Evolutionary conservation across 441 rosid species (phyloP).

Genomic region (Kokia cookei): DNA sequence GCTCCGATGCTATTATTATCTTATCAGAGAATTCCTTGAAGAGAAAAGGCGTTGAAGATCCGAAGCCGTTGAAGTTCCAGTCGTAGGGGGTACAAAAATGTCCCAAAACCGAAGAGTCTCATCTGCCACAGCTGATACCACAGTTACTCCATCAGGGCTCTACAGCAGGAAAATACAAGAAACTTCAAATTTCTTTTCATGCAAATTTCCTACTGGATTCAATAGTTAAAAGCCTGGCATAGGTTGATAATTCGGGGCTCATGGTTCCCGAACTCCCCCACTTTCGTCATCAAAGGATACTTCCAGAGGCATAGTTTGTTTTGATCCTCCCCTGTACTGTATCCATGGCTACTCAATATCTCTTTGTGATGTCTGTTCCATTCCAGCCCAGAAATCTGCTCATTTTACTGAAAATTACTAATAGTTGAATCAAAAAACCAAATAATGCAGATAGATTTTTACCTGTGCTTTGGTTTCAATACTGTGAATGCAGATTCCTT

Average conservation of each 20-base stretch:
- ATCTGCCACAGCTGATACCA: slow-evolving; percentile 40
- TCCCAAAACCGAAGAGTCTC: slow-evolving; percentile 51
- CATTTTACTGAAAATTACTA: background rate
- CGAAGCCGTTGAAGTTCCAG: slow-evolving; percentile 12
- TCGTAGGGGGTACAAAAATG: slow-evolving; percentile 37
- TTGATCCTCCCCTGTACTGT: slow-evolving; percentile 8
- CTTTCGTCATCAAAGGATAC: slow-evolving; percentile 42
- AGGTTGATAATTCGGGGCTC: slow-evolving; percentile 30
- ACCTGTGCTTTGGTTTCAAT: slow-evolving; percentile 48
- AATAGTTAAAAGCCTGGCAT: slow-evolving; percentile 29
- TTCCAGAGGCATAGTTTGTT: slow-evolving; percentile 43
- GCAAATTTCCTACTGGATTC: background rate
- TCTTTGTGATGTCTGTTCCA: slow-evolving; percentile 59
- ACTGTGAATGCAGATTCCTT: slow-evolving; percentile 28
- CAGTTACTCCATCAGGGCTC: slow-evolving; percentile 50
- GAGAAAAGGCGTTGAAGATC: slow-evolving; percentile 34
- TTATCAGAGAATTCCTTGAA: slow-evolving; percentile 28
- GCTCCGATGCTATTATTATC: slow-evolving; percentile 17
- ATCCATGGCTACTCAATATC: slow-evolving; percentile 52
- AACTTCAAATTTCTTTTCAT: background rate
- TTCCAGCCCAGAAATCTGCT: slow-evolving; percentile 43
- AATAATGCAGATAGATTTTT: slow-evolving; percentile 4
- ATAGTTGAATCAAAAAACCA: background rate
- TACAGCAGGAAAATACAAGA: slow-evolving; percentile 8
- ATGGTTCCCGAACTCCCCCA: slow-evolving; percentile 24